Evolutionary conservation across 2,329 filamentous ascomycete species (phyloP), one percentile per base, ranked within the genome.

Genomic region (Rhynchosporium agropyri): DNA sequence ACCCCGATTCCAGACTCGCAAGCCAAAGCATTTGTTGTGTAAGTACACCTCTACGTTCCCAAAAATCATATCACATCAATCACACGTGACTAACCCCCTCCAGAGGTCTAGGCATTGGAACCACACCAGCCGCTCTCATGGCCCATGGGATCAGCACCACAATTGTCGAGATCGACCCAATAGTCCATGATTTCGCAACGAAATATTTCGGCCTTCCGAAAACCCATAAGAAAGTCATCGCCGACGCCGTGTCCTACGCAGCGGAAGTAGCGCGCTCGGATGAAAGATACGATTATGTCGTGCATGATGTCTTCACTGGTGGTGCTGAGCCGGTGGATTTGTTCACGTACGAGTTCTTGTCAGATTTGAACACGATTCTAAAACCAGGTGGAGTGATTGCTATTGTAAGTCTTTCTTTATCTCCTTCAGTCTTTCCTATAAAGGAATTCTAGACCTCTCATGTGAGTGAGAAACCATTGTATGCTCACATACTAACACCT

Each of bases 221-320:
- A 28, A 91, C 94, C 69, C 91, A 95, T 77, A 90, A 85, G 0
- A 83, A 89, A n/a, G 84, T 91, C 59, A 88, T 98, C 66, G 84
- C 88, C 57, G 92, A 99, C 71, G 95, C 95, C 0, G 86, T 92
- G 2, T 77, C 79, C n/a, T 97, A 87, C 75, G 83, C 86, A 20
- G 76, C 79, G 51, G 72, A 77, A 58, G 73, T 82, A 54, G 79
- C 79, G 60, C 72, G 77, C 57, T 51, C 70, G 63, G 68, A 67
- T 20, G 63, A 79, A 53, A 80, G 80, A 33, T 99, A 89, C 75
- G 89, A 97, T 78, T 98, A 97, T 79, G 95, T 99, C 72, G 83
- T 99, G 60, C 95, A 99, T 75, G 95, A 99, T 70, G 95, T 99
- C 29, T 99, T 99, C 75, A 99, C 95, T 0, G 95, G 95, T 29